Evolutionary conservation across 1,284 basidiomycete genomes (phyloP), one percentile per base, ranked within the genome.

Genomic region (Tremellales sp.): DNA sequence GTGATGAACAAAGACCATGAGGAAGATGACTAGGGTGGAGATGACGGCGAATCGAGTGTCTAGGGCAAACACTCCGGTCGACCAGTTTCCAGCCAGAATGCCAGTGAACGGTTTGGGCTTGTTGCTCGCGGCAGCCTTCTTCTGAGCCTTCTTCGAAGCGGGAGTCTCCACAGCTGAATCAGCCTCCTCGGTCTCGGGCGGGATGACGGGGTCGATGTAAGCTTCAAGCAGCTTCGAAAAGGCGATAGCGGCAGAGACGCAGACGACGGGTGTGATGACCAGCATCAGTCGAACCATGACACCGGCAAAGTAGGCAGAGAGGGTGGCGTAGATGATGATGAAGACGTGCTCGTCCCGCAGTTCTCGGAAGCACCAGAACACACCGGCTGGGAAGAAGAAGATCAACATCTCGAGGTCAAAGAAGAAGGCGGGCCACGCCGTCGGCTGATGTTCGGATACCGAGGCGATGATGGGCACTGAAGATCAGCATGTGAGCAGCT

Each of bases 361-460:
- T 69, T 94, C 82, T 56, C 83, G 83, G 87, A 98, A 98, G 75
- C 90, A 93, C 57, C 96, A 77, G 65, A 89, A 81, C 42, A 98
- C 89, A 54, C 96, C 96, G 23, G 90, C 94, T 4, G 96, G 96
- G 84, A 99, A 98, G 51, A 96, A 77, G 82, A 92, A 97, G 64
- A 98, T 87, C 70, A 99, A 85, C 81, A 96, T 87, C 67, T 97
- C 87, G 53, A 98, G 83, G 74, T 99, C 94, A 84, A 97, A 97
- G 80, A 97, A 98, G 83, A 98, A 98, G 2, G 94, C 86, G 3
- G 94, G 92, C 96, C 96, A 99, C 35, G 96, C 94, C 10, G 96
- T 98, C 13, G 96, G 96, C 73, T 99, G 96, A 77, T 99, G 96
- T 76, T 98, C 96, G n/a, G 92, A 97, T 19, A 97, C 96, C 19